Evolutionary conservation across 305 asterid species (phyloP).

Genomic region (Nicotiana rustica): DNA sequence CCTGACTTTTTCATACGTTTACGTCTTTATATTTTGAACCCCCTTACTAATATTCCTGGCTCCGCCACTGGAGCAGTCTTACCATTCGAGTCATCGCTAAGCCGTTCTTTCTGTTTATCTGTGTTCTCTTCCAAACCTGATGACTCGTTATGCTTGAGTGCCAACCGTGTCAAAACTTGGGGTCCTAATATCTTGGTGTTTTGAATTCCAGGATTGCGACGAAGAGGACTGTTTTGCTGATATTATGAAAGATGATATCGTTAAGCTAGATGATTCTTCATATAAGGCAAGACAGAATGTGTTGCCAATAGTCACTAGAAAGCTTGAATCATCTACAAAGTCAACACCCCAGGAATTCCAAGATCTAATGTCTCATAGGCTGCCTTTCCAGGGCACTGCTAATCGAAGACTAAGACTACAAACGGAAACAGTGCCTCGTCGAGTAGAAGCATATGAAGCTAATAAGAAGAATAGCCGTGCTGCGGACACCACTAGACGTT

Average conservation of each 20-base stretch:
- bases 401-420: constrained; percentile 61
- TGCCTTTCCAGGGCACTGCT: constrained; percentile 67
- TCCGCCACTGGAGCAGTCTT: neutral
- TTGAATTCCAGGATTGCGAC: constrained; percentile 50
- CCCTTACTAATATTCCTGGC: no score
- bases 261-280: constrained; percentile 67
- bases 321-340: constrained; percentile 35
- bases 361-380: constrained; percentile 19
- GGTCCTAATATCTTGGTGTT: constrained; percentile 24
- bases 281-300: constrained; percentile 31
- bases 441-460: constrained; percentile 31
- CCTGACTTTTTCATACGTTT: no score
- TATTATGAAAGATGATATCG: constrained; percentile 85
- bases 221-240: constrained; percentile 87
- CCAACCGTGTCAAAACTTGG: constrained; percentile 1
- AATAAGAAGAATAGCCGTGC: constrained; percentile 34
- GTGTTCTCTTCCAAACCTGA: neutral
- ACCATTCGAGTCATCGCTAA: neutral
- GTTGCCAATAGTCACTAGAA: constrained; percentile 22
- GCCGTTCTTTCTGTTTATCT: constrained; percentile 18
- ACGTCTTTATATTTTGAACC: no score
- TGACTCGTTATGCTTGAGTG: neutral
- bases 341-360: constrained; percentile 41
- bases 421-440: constrained; percentile 36
- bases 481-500: constrained; percentile 26